Evolutionary conservation across 352 stramenopile species (phyloP), one percentile per base, ranked within the genome.

Genomic region (Phytophthora pluvialis): DNA sequence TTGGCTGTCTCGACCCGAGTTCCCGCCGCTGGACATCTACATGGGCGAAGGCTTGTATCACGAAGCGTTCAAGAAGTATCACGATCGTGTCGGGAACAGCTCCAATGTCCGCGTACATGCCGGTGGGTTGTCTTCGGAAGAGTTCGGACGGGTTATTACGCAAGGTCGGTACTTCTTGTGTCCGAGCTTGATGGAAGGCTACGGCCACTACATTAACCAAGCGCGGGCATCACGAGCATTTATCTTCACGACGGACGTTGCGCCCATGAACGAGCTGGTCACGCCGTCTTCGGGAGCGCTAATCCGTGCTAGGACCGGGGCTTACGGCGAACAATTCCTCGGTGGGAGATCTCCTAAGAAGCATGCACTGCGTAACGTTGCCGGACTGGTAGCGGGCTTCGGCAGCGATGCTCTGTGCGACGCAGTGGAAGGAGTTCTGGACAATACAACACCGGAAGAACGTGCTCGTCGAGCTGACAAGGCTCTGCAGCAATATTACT

Each of bases 191-290:
- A 59, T 75, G 59, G 78, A 86, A 47, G 76, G 73, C 9, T 88
- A 86, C 50, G 77, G 77, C 7, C 80, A 88, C 59, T 88, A 86
- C 50, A 81, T 88, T 48, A 88, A 86, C 58, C 77, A 88, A 55
- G 80, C 80, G n/a, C 60, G 80, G 15, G 77, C 80, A 0, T 70
- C 75, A 1, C 64, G 70, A 26, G 73, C 66, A 2, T 46, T 85
- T 33, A 72, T 88, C 32, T 32, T 84, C 33, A 88, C 80, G 21
- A 85, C 80, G 9, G 67, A 86, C 35, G 70, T 70, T 5, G 45
- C 64, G 2, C 79, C 79, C 2, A 88, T 88, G 79, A 83, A 85
- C 26, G 77, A 88, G 33, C 51, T 88, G 5, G 70, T 63, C 35
- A 54, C 44, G 1, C 21, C 50, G 2, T 57, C 49, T 12, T 57